A percentile compares a stretch with the other conserved stretches of the same genome.
Evolutionary conservation across 176 grass and related monocot species (phyloP).

Genomic region (Carex myosuroides): DNA sequence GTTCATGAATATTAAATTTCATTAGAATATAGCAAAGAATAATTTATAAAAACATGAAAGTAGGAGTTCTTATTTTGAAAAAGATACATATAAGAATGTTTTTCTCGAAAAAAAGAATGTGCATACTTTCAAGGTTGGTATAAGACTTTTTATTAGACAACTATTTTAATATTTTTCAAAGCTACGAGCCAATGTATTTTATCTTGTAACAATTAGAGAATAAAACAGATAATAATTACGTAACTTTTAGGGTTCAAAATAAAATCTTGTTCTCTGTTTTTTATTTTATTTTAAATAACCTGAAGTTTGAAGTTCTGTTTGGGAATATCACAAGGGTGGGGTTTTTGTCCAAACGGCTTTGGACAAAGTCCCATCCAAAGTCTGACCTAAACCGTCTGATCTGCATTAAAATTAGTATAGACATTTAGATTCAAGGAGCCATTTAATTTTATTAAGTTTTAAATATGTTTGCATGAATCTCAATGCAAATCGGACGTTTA

Average conservation of each 20-base stretch:
- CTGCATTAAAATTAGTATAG: too few species aligned
- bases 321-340: neutral
- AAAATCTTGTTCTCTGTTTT: neutral
- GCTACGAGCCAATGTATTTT: neutral
- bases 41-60: neutral
- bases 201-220: neutral
- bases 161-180: neutral
- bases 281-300: neutral
- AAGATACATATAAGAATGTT: neutral
- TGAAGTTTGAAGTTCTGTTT: neutral
- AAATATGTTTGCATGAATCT: too few species aligned
- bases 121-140: neutral
- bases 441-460: too few species aligned
- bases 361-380: too few species aligned
- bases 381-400: too few species aligned
- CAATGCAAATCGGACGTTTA: too few species aligned
- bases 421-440: too few species aligned
- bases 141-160: neutral
- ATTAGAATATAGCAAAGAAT: neutral
- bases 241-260: neutral
- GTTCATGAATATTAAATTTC: neutral
- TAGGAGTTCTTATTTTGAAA: neutral
- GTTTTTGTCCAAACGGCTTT: too few species aligned
- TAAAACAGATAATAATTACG: neutral
- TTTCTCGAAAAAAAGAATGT: neutral